Conservation (phyloP, 345 rosid species). For the Populus nigra region DNA sequence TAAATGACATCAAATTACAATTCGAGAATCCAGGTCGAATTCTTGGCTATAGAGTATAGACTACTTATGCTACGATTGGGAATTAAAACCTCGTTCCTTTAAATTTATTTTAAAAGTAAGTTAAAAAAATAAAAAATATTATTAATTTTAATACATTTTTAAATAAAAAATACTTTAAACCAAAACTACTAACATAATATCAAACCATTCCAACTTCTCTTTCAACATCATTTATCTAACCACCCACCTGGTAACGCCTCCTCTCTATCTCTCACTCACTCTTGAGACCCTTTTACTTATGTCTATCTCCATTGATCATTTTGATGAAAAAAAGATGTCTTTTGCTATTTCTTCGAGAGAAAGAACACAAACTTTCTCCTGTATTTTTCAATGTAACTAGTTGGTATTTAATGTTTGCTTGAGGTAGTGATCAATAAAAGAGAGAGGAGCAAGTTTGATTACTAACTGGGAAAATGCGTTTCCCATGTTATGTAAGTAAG, state of each 20-base stretch:
- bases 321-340: not conserved
- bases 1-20: not conserved
- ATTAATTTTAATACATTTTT: too few species aligned
- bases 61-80: too few species aligned
- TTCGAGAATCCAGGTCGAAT: not conserved
- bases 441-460: not conserved
- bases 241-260: not conserved
- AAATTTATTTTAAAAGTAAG: too few species aligned
- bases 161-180: too few species aligned
- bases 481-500: not conserved
- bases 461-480: constrained; percentile 5
- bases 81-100: too few species aligned
- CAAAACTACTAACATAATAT: too few species aligned
- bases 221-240: not conserved
- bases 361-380: not conserved
- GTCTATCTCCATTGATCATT: not conserved
- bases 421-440: not conserved
- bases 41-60: not conserved
- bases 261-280: not conserved
- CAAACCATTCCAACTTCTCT: not conserved
- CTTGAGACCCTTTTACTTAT: not conserved
- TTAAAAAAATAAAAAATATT: too few species aligned
- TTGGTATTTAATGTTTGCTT: not conserved
- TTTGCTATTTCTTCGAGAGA: not conserved
- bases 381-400: not conserved